These are phyloP conservation scores for Aspergillus fumigatus DNA, from an alignment of 2,329 filamentous ascomycete species.

Conservation along the genomic window DNA sequence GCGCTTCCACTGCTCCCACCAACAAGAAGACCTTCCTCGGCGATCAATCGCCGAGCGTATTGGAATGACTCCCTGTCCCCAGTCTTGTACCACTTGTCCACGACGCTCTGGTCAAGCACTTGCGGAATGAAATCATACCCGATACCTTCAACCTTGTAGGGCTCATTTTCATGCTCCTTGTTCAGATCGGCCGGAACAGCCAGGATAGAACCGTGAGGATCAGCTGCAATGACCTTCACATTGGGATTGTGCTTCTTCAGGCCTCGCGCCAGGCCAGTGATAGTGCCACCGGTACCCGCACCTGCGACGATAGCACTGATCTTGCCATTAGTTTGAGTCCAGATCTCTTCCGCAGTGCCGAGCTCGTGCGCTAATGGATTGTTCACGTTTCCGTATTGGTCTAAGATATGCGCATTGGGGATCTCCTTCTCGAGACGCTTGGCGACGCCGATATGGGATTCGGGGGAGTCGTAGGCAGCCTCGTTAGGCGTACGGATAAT, in stretches of 20 bases:
- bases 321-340: slow-evolving; percentile 79
- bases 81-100: slow-evolving; percentile 98
- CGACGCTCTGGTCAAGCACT: slow-evolving; percentile 71
- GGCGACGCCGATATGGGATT: slow-evolving; percentile 95
- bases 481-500: slow-evolving; percentile 97
- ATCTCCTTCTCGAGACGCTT: slow-evolving; percentile 88
- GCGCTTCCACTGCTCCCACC: slow-evolving; percentile 93
- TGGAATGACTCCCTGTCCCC: slow-evolving; percentile 87
- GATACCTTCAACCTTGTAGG: slow-evolving; percentile 98
- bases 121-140: slow-evolving; percentile 98
- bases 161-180: slow-evolving; percentile 70
- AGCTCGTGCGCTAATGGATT: slow-evolving; percentile 92
- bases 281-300: slow-evolving; percentile 91
- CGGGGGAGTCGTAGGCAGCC: slow-evolving; percentile 88
- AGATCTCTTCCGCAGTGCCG: slow-evolving; percentile 94
- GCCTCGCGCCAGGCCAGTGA: slow-evolving; percentile 81
- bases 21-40: slow-evolving; percentile 89
- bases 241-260: slow-evolving; percentile 80
- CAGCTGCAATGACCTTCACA: slow-evolving; percentile 86
- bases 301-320: slow-evolving; percentile 83
- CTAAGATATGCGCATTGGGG: slow-evolving; percentile 92
- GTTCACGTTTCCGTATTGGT: slow-evolving; percentile 88
- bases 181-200: slow-evolving; percentile 78
- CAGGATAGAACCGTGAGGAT: slow-evolving; percentile 87
- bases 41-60: slow-evolving; percentile 83